Evolutionary conservation across 306 rosid genomes (phyloP).

Genomic region (Senna tora): DNA sequence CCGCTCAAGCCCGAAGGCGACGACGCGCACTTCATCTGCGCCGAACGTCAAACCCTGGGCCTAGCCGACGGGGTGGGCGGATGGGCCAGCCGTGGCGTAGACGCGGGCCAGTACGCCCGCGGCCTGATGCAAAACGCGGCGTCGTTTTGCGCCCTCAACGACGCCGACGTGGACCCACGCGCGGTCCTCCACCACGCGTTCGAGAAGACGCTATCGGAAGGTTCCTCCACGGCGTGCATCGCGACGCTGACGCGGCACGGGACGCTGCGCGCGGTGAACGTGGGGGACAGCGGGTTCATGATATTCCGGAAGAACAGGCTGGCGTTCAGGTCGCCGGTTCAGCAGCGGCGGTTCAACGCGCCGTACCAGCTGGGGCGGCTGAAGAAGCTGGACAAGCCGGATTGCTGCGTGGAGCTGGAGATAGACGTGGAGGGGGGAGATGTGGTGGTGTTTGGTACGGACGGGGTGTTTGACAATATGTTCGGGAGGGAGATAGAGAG

Average conservation of each 20-base stretch:
- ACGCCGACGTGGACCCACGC: not conserved
- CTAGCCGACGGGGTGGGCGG: not conserved
- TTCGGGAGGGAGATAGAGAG: not conserved
- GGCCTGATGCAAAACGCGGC: not conserved
- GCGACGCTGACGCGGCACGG: not conserved
- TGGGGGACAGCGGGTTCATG: conserved; percentile 15
- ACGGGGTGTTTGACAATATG: conserved; percentile 1
- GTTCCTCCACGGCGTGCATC: conserved; percentile 4
- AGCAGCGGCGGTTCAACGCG: not conserved
- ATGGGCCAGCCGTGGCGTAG: not conserved
- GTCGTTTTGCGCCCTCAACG: not conserved
- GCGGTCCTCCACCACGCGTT: not conserved
- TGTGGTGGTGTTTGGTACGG: conserved; percentile 9
- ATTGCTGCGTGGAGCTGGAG: not conserved
- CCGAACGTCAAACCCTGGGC: not conserved
- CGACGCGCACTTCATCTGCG: not conserved
- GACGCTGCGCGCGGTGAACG: not conserved
- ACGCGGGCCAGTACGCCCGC: not conserved
- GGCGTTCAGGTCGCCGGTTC: not conserved
- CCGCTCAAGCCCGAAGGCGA: not conserved
- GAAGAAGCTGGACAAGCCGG: not conserved
- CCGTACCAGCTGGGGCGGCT: not conserved
- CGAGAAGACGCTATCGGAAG: not conserved
- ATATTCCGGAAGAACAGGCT: not conserved
- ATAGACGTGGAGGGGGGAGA: not conserved